phyloP scores from a whole-genome alignment of 2,329 filamentous ascomycete species.

The Claviceps quebecensis region DNA sequence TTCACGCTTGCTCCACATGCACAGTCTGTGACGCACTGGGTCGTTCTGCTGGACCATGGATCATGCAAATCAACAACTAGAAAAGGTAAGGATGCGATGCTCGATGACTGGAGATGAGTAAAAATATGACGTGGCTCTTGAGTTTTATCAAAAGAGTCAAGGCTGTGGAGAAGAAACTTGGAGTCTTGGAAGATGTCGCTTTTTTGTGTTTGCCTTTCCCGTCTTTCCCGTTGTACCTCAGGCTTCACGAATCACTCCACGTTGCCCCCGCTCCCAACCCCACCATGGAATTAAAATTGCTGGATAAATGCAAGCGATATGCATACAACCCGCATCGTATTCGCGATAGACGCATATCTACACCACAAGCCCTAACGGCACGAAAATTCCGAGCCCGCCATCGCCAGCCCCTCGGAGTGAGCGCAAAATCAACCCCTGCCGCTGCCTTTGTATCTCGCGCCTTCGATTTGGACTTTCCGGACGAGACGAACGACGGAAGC shows the following conservation, averaged over 20 bases:
- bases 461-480: constrained; percentile 5
- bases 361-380: constrained; percentile 27
- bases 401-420: constrained; percentile 13
- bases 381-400: constrained; percentile 20
- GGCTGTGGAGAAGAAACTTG: no score
- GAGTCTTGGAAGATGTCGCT: not conserved
- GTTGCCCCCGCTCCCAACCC: constrained; percentile 1
- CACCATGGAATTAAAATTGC: constrained; percentile 8
- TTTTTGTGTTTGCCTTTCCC: not conserved
- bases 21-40: constrained; percentile 3
- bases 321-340: constrained; percentile 13
- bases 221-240: not conserved
- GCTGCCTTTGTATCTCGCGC: constrained; percentile 14
- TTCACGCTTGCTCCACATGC: constrained; percentile 5
- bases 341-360: constrained; percentile 14
- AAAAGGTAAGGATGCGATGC: not conserved
- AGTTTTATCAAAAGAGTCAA: not conserved
- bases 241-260: not conserved
- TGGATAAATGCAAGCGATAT: constrained; percentile 15
- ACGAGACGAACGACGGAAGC: constrained; percentile 16
- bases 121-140: not conserved
- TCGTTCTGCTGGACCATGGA: not conserved
- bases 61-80: not conserved
- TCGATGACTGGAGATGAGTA: constrained; percentile 3
- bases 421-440: constrained; percentile 15